phyloP scores from a whole-genome alignment of 352 stramenopile species.

The Bremia lactucae region DNA sequence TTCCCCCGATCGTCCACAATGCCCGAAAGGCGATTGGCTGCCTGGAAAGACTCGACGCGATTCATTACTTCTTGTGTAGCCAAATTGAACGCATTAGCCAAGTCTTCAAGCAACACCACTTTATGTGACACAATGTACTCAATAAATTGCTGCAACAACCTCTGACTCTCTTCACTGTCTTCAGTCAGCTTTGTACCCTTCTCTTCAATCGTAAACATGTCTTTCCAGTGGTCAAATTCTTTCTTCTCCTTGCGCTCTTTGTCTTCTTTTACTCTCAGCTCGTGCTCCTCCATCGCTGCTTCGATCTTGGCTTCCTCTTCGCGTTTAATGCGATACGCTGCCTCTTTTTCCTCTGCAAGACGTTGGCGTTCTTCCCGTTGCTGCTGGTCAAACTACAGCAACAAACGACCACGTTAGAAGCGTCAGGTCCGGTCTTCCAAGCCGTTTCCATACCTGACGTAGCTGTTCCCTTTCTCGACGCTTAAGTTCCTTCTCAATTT shows the following conservation, averaged over 20 bases:
- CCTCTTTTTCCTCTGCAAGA: constrained; percentile 42
- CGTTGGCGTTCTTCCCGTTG: constrained; percentile 50
- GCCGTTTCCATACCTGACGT: constrained; percentile 28
- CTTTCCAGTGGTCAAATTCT: constrained; percentile 72
- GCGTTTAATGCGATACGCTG: constrained; percentile 48
- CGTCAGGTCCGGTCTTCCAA: neutral
- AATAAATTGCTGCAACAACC: constrained; percentile 56
- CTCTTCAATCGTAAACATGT: constrained; percentile 64
- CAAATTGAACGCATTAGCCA: constrained; percentile 54
- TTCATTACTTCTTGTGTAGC: constrained; percentile 57
- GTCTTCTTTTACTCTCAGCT: constrained; percentile 31
- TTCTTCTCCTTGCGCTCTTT: constrained; percentile 55
- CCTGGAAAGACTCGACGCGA: constrained; percentile 45
- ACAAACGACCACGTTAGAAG: neutral
- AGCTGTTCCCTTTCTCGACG: constrained; percentile 62
- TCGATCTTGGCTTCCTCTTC: constrained; percentile 43
- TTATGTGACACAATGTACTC: constrained; percentile 69
- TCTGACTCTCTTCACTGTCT: constrained; percentile 54
- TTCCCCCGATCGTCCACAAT: constrained; percentile 74
- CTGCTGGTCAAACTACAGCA: constrained; percentile 54
- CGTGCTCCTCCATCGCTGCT: constrained; percentile 33
- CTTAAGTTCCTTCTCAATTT: constrained; percentile 72
- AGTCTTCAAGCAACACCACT: constrained; percentile 65
- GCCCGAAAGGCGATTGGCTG: constrained; percentile 45
- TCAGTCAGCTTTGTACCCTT: constrained; percentile 37